These are phyloP conservation scores for Quercus phellos DNA, from an alignment of 331 rosid species.

Conservation along the genomic window DNA sequence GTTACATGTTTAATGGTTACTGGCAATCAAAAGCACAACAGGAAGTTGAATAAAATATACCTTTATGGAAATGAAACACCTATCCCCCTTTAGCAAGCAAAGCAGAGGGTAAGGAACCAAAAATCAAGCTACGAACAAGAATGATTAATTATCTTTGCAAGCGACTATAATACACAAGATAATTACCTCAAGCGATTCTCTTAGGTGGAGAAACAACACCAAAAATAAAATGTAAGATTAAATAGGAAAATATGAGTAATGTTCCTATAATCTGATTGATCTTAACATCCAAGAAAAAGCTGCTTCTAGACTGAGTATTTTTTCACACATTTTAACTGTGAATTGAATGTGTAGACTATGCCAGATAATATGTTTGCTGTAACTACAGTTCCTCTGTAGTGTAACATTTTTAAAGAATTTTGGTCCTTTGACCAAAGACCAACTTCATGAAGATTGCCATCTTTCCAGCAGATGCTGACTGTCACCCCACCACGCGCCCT, in stretches of 20 bases:
- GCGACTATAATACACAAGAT: neutral
- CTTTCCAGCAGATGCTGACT: constrained; percentile 49
- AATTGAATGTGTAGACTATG: constrained; percentile 28
- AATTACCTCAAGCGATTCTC: neutral
- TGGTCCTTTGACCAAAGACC: constrained; percentile 27
- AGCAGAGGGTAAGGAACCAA: too few species aligned
- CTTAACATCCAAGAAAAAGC: neutral
- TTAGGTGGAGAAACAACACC: neutral
- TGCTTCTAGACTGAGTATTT: constrained; percentile 7
- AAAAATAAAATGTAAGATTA: neutral
- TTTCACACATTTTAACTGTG: constrained; percentile 31
- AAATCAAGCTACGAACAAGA: neutral
- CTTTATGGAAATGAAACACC: too few species aligned
- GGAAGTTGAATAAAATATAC: neutral
- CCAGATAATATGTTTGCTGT: constrained; percentile 26
- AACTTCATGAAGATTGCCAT: constrained; percentile 48
- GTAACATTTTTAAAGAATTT: constrained; percentile 16
- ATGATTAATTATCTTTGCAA: neutral
- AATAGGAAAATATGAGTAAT: neutral
- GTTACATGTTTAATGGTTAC: too few species aligned
- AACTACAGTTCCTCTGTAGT: constrained; percentile 34
- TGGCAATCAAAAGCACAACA: neutral
- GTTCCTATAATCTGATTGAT: neutral
- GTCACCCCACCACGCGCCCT: constrained; percentile 55
- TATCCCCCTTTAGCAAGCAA: too few species aligned